phyloP scores from a whole-genome alignment of 306 rosid genomes.

The Lathyrus aphaca region DNA sequence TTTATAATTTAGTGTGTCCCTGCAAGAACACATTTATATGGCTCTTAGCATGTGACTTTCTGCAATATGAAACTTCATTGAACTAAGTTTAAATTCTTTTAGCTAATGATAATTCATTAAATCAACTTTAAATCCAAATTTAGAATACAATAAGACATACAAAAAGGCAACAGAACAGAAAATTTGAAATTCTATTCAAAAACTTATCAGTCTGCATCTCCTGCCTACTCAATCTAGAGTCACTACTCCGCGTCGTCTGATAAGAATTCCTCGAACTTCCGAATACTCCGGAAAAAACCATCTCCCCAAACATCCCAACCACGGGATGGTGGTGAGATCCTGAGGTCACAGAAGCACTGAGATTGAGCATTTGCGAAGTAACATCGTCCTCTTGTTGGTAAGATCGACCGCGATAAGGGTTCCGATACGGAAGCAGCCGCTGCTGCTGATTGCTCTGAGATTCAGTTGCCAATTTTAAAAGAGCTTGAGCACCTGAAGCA shows the following conservation, averaged over 20 bases:
- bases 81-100: neutral
- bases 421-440: constrained; percentile 72
- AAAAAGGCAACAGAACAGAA: constrained; percentile 80
- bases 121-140: constrained; percentile 17
- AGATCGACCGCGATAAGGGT: constrained; percentile 69
- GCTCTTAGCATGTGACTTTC: neutral
- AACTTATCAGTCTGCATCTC: constrained; percentile 85
- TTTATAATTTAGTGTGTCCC: neutral
- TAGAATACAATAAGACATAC: constrained; percentile 81
- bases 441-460: constrained; percentile 59
- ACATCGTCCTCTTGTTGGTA: constrained; percentile 54
- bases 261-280: constrained; percentile 73
- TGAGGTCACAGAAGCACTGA: constrained; percentile 47
- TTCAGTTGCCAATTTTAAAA: constrained; percentile 33
- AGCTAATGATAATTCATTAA: constrained; percentile 27
- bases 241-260: constrained; percentile 48
- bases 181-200: constrained; percentile 76
- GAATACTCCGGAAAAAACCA: constrained; percentile 72
- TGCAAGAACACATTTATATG: neutral
- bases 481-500: constrained; percentile 56
- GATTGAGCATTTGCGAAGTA: constrained; percentile 52
- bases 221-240: constrained; percentile 76
- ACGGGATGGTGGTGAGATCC: constrained; percentile 54
- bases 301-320: constrained; percentile 75
- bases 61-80: neutral